These are phyloP conservation scores for Wickerhamiella nectarea DNA, from an alignment of 805 yeast species.

Conservation along the genomic window DNA sequence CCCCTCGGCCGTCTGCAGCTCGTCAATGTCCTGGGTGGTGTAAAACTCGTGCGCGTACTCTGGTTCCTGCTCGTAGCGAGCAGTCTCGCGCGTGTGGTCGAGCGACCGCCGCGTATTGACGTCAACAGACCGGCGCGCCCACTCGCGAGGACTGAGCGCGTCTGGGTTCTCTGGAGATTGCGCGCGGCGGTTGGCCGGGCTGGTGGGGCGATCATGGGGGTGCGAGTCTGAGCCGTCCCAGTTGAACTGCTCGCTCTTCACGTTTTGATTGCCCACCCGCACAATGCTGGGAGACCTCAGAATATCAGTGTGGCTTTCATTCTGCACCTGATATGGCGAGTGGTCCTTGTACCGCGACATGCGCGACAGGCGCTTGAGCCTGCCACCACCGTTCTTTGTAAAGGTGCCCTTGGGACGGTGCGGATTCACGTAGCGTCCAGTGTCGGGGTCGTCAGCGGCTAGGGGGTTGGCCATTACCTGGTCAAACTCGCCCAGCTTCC, in stretches of 20 bases:
- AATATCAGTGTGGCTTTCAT: constrained; percentile 16
- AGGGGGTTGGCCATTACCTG: constrained; percentile 22
- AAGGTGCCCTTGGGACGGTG: constrained; percentile 16
- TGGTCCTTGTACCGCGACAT: constrained; percentile 10
- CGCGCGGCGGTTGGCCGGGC: too few relatives aligned
- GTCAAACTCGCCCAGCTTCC: constrained; percentile 37
- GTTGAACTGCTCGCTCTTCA: constrained; percentile 15
- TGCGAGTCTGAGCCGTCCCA: constrained; percentile 11
- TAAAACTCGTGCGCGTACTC: constrained; percentile 15
- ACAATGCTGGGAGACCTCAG: constrained; percentile 19
- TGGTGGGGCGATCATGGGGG: neutral
- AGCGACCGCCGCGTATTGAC: constrained; percentile 19
- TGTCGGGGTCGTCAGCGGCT: constrained; percentile 22
- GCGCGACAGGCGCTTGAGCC: constrained; percentile 6
- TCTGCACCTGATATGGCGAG: constrained; percentile 16
- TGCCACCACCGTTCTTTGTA: constrained; percentile 7
- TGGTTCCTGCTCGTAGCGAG: constrained; percentile 21
- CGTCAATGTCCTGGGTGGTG: constrained; percentile 20
- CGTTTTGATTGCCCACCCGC: constrained; percentile 13
- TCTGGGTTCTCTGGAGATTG: neutral
- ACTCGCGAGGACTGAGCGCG: constrained; percentile 11
- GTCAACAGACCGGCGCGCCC: constrained; percentile 10
- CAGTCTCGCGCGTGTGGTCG: constrained; percentile 18
- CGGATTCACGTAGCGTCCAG: constrained; percentile 21
- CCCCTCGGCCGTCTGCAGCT: constrained; percentile 26